Evolutionary conservation across 441 rosid genomes (phyloP).

Genomic region (Kokia cookei): DNA sequence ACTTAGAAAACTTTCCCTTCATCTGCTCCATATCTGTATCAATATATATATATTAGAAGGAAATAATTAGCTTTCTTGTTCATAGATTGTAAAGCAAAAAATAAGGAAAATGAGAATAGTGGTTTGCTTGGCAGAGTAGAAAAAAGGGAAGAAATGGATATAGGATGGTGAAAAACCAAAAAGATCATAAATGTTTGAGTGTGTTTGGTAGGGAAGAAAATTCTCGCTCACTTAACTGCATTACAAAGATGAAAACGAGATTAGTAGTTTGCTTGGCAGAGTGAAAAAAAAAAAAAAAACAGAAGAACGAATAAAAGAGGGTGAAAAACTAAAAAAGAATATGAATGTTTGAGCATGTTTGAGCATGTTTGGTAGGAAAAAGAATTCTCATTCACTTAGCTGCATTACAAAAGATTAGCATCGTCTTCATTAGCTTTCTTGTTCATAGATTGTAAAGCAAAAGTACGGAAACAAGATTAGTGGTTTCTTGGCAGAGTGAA

Average conservation of each 20-base stretch:
- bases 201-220: neutral
- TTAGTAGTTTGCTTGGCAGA: neutral
- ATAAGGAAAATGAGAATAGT: neutral
- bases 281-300: neutral
- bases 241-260: neutral
- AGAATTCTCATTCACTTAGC: neutral
- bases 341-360: neutral
- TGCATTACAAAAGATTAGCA: neutral
- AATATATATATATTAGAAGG: neutral
- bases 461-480: neutral
- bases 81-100: neutral
- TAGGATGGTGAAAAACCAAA: neutral
- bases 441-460: neutral
- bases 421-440: neutral
- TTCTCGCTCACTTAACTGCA: neutral
- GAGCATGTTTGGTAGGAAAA: neutral
- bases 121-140: neutral
- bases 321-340: neutral
- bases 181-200: neutral
- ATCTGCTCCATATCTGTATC: constrained; percentile 42
- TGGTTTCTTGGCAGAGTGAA: neutral
- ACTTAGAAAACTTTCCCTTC: constrained; percentile 53
- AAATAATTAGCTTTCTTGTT: neutral
- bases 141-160: neutral
- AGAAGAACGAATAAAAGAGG: neutral